Conservation (phyloP, 75 land plant genomes). For the Selaginella tamariscina region DNA sequence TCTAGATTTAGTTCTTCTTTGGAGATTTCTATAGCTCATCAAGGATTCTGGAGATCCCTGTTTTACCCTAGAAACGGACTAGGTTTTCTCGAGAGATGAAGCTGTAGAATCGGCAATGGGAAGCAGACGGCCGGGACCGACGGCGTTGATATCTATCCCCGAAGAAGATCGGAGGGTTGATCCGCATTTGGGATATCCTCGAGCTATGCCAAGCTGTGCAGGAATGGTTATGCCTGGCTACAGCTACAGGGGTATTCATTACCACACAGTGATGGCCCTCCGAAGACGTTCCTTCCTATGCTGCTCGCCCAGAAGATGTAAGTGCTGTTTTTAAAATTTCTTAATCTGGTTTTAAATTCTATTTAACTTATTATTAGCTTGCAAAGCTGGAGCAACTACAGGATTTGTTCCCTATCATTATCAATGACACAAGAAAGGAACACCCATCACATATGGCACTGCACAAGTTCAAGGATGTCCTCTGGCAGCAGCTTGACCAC, state of each 20-base stretch:
- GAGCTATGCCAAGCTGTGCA: slow-evolving; percentile 73
- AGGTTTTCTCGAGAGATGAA: too few species aligned
- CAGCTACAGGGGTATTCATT: slow-evolving; percentile 1
- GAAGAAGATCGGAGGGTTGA: slow-evolving; percentile 69
- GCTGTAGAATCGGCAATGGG: too few species aligned
- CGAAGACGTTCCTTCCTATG: slow-evolving; percentile 4
- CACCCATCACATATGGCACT: not conserved
- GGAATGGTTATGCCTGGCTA: slow-evolving; percentile 17
- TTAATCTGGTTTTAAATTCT: not conserved
- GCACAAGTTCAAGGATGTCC: not conserved
- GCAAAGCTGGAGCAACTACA: slow-evolving; percentile 7
- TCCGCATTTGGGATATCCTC: slow-evolving; percentile 58
- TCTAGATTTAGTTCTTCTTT: too few species aligned
- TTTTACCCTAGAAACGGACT: too few species aligned
- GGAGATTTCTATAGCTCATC: too few species aligned
- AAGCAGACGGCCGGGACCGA: not conserved
- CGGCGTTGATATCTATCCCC: slow-evolving; percentile 6
- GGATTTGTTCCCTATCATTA: slow-evolving; percentile 5
- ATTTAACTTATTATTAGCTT: not conserved
- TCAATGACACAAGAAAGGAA: not conserved
- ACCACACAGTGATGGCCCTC: slow-evolving; percentile 6
- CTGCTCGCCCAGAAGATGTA: slow-evolving; percentile 8
- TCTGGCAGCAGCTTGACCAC: slow-evolving; percentile 11
- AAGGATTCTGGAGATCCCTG: too few species aligned
- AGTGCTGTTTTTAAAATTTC: too few species aligned